phyloP scores from a whole-genome alignment of 176 grass and related monocot species.

The Puccinellia tenuiflora region DNA sequence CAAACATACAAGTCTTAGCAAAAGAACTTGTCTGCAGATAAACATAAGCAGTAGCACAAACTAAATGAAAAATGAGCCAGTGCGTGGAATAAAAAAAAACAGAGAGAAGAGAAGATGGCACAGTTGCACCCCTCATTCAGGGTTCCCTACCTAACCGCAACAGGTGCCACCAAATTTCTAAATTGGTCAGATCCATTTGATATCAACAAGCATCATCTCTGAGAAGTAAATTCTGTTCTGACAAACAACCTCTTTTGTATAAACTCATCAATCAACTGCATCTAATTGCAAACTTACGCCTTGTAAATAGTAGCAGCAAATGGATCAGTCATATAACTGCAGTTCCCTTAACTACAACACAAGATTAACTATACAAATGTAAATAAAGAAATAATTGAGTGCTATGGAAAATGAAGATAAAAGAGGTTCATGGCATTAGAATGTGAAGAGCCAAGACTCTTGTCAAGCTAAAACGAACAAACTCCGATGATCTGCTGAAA shows the following conservation, averaged over 20 bases:
- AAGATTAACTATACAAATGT: neutral
- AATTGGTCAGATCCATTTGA: neutral
- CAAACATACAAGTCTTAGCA: neutral
- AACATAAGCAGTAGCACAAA: neutral
- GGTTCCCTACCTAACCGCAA: neutral
- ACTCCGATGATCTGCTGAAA: neutral
- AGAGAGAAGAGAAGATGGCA: neutral
- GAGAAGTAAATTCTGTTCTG: neutral
- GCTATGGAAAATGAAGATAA: neutral
- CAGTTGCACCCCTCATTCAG: neutral
- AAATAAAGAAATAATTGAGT: neutral
- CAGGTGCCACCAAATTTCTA: neutral
- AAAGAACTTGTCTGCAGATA: neutral
- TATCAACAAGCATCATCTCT: neutral
- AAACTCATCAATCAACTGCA: neutral
- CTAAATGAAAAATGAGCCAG: neutral
- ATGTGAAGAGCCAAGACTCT: neutral
- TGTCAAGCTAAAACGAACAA: neutral
- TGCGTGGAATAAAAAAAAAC: neutral
- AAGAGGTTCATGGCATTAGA: neutral
- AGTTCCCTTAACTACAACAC: neutral
- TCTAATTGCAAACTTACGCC: neutral
- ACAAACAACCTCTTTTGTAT: neutral
- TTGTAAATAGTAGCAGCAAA: neutral
- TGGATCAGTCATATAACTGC: neutral